Conservation (phyloP, 257 asterid genomes). For the Penstemon barbatus region DNA sequence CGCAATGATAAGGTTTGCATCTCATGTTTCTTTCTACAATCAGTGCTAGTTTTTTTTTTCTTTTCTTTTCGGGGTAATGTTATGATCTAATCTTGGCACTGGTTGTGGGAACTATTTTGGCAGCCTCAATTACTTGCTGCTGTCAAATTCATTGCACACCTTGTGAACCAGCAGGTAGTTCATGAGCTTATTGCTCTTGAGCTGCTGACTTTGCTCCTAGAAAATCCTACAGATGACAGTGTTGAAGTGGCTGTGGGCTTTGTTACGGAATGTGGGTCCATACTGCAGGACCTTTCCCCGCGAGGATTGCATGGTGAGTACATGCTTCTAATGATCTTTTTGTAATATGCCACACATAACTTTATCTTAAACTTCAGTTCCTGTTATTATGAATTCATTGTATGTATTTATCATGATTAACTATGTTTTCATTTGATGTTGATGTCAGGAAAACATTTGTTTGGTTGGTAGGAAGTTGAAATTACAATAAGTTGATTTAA, state of each 20-base stretch:
- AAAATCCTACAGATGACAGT: conserved; percentile 86
- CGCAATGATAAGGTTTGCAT: conserved; percentile 57
- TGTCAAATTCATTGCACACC: conserved; percentile 87
- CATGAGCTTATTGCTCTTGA: conserved; percentile 97
- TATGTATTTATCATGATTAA: too few relatives aligned
- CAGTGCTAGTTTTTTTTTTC: too few relatives aligned
- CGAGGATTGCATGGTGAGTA: conserved; percentile 82
- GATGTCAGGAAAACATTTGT: too few relatives aligned
- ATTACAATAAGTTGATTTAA: too few relatives aligned
- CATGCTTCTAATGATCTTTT: background rate
- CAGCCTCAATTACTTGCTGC: conserved; percentile 87
- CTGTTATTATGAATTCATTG: too few relatives aligned
- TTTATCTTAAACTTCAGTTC: too few relatives aligned
- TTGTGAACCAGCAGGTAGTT: conserved; percentile 88
- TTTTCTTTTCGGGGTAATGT: too few relatives aligned
- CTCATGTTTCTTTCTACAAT: too few relatives aligned
- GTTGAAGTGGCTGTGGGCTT: conserved; percentile 96
- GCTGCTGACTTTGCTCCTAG: conserved; percentile 72
- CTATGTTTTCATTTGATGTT: too few relatives aligned
- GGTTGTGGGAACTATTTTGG: too few relatives aligned
- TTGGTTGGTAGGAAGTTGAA: too few relatives aligned
- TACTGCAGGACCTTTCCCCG: conserved; percentile 82
- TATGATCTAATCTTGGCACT: too few relatives aligned
- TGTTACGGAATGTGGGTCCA: conserved; percentile 86
- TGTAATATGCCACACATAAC: background rate